Evolutionary conservation across 1,284 basidiomycete genomes (phyloP).

Genomic region (Naganishia albida): DNA sequence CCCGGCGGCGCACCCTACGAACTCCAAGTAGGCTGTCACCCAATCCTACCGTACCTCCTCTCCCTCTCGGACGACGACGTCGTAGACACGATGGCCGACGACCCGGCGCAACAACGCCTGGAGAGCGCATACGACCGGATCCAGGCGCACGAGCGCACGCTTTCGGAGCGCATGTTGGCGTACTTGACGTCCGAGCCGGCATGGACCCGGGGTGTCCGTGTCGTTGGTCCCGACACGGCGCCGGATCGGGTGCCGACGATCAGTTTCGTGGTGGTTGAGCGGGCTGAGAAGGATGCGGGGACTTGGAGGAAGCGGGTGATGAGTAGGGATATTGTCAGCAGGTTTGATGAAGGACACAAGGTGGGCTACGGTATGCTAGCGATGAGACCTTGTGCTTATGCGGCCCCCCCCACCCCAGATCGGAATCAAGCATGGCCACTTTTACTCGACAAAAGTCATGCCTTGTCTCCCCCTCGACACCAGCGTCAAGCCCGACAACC

Average conservation of each 20-base stretch:
- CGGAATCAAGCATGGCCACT: constrained; percentile 75
- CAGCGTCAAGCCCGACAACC: constrained; percentile 6
- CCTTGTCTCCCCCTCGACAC: constrained; percentile 51
- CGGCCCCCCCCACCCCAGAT: constrained; percentile 61
- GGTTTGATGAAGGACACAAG: constrained; percentile 58
- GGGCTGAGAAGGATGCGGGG: constrained; percentile 45
- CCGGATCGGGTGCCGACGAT: constrained; percentile 64
- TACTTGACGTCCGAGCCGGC: constrained; percentile 56
- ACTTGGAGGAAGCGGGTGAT: constrained; percentile 58
- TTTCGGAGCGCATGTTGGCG: constrained; percentile 56
- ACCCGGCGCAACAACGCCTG: constrained; percentile 46
- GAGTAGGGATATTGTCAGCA: constrained; percentile 64
- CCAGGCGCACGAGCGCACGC: constrained; percentile 56
- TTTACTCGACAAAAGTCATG: constrained; percentile 71
- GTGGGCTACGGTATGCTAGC: constrained; percentile 55
- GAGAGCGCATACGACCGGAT: constrained; percentile 49
- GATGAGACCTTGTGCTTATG: not conserved
- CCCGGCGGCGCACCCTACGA: constrained; percentile 74
- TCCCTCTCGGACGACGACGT: constrained; percentile 53
- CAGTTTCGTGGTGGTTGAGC: constrained; percentile 65
- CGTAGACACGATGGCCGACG: no score
- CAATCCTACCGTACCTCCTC: constrained; percentile 65
- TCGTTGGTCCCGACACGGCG: constrained; percentile 63
- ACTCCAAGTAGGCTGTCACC: constrained; percentile 63
- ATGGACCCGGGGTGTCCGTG: constrained; percentile 61